Evolutionary conservation across 169 alveolate species (phyloP).

Genomic region (Babesia ovata): DNA sequence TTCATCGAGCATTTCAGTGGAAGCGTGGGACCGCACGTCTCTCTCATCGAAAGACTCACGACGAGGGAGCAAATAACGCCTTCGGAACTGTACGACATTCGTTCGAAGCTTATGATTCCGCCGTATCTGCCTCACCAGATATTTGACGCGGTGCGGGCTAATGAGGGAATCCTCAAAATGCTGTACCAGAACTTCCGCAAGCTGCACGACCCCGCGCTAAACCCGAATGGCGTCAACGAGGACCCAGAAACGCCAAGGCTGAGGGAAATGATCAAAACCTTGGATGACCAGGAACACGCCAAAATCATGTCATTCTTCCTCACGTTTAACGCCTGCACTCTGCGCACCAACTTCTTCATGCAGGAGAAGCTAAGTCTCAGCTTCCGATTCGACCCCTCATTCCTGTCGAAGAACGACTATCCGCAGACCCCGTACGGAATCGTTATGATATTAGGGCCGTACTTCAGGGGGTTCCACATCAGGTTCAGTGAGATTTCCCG

Average conservation of each 20-base stretch:
- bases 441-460: conserved; percentile 78
- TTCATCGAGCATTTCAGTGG: conserved; percentile 75
- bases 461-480: conserved; percentile 83
- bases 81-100: conserved; percentile 71
- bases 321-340: conserved; percentile 68
- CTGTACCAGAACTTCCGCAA: conserved; percentile 60
- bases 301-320: conserved; percentile 72
- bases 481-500: conserved; percentile 80
- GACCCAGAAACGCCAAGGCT: conserved; percentile 22
- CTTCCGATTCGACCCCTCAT: conserved; percentile 71
- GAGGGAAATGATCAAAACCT: conserved; percentile 52
- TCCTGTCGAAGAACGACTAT: conserved; percentile 69
- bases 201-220: conserved; percentile 49
- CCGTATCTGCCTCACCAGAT: conserved; percentile 69
- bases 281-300: conserved; percentile 74
- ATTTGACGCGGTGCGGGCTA: conserved; percentile 42
- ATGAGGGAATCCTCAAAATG: conserved; percentile 53
- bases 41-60: conserved; percentile 62
- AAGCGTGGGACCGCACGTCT: conserved; percentile 74
- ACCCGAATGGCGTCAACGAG: conserved; percentile 13
- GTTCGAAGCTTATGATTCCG: conserved; percentile 73
- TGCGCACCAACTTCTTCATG: conserved; percentile 76
- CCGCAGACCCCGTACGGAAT: conserved; percentile 77
- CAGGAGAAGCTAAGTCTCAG: conserved; percentile 71
- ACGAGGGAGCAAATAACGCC: conserved; percentile 55